Evolutionary conservation across 192 early-diverging fungal species (phyloP).

Genomic region (Chytriomyces confervae): DNA sequence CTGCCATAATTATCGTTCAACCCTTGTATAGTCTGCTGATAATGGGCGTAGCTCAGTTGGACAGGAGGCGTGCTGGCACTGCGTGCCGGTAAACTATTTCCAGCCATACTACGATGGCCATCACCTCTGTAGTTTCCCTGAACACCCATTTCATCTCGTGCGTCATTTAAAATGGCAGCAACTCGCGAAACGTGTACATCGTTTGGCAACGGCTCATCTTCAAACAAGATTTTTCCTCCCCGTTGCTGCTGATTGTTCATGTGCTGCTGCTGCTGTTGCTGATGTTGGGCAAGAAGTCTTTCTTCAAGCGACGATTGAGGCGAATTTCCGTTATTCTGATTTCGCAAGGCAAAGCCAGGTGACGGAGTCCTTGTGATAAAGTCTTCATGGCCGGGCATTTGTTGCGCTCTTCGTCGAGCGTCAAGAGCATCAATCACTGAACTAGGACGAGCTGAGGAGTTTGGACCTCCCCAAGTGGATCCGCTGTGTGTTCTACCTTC

Average conservation of each 20-base stretch:
- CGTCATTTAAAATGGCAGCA: conserved; percentile 25
- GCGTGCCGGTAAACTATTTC: not conserved
- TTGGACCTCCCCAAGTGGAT: not conserved
- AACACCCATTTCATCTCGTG: conserved; percentile 5
- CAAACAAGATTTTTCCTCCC: not conserved
- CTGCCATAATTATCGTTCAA: not conserved
- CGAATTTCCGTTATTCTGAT: not conserved
- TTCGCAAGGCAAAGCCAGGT: conserved; percentile 13
- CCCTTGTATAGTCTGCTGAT: not conserved
- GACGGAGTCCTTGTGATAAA: conserved; percentile 16
- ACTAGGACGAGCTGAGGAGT: not conserved
- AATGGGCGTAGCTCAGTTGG: conserved; percentile 13
- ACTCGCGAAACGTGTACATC: conserved; percentile 19
- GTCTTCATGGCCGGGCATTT: conserved; percentile 17
- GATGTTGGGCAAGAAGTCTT: no score
- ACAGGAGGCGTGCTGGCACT: conserved; percentile 27
- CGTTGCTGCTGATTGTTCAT: not conserved
- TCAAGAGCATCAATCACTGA: not conserved
- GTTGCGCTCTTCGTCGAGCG: conserved; percentile 12
- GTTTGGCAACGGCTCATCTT: not conserved
- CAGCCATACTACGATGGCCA: not conserved
- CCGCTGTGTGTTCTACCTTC: not conserved
- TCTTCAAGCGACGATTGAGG: no score
- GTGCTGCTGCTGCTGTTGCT: not conserved
- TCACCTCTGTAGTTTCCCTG: no score